Evolutionary conservation across 805 yeast species (phyloP).

Genomic region (Kodamaea sagamina): DNA sequence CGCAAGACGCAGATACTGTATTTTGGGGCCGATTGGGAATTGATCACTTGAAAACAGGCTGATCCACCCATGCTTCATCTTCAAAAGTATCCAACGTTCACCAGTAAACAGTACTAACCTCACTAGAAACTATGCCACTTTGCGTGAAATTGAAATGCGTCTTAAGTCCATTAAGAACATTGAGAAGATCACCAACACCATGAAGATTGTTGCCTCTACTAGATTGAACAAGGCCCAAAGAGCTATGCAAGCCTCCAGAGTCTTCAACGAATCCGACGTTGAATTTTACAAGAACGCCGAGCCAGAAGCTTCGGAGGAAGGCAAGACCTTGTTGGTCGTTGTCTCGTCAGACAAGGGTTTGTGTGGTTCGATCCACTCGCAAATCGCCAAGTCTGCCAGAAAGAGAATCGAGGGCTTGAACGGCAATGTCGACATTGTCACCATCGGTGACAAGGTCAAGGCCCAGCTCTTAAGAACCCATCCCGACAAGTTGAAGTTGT

Average conservation of each 20-base stretch:
- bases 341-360: conserved; percentile 97
- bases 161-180: conserved; percentile 97
- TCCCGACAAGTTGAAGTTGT: conserved; percentile 64
- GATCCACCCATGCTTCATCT: no score
- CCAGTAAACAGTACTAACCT: conserved; percentile 11
- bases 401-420: conserved; percentile 59
- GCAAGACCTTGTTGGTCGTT: conserved; percentile 79
- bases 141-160: conserved; percentile 98
- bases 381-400: conserved; percentile 87
- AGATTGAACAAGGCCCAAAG: conserved; percentile 93
- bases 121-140: conserved; percentile 91
- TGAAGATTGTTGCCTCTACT: conserved; percentile 99
- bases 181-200: conserved; percentile 98
- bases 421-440: conserved; percentile 70
- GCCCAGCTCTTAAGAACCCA: conserved; percentile 85
- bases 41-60: background rate
- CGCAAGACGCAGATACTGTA: background rate
- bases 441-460: conserved; percentile 94
- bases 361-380: conserved; percentile 98
- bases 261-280: conserved; percentile 74
- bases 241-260: conserved; percentile 87
- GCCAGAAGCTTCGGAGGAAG: conserved; percentile 58
- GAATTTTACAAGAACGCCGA: conserved; percentile 83
- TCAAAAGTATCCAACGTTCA: no score
- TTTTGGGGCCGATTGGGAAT: background rate